These are phyloP conservation scores for Glonium stellatum DNA, from an alignment of 495 filamentous ascomycete species.

Conservation along the genomic window DNA sequence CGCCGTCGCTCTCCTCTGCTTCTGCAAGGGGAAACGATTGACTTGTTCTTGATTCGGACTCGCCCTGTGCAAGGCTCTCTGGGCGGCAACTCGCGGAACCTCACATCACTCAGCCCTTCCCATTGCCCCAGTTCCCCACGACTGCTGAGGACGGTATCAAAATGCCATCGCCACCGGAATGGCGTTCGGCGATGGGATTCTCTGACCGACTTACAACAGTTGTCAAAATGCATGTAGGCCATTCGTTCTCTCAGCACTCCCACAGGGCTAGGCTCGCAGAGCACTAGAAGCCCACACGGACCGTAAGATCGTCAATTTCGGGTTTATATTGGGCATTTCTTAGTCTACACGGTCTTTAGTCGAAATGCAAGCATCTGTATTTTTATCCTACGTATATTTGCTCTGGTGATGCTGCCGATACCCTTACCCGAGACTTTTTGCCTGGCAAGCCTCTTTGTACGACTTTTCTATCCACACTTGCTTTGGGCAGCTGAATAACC, in stretches of 20 bases:
- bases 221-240: slow-evolving; percentile 38
- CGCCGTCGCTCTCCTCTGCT: background rate
- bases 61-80: background rate
- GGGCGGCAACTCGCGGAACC: slow-evolving; percentile 1
- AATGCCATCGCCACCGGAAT: slow-evolving; percentile 20
- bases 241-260: background rate
- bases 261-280: background rate
- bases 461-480: background rate
- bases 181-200: slow-evolving; percentile 44
- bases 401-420: background rate
- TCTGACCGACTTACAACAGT: slow-evolving; percentile 46
- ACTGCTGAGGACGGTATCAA: background rate
- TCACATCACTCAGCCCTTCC: background rate
- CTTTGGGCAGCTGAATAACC: background rate
- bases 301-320: background rate
- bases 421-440: no score
- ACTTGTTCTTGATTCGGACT: background rate
- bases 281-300: background rate
- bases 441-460: no score
- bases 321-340: background rate
- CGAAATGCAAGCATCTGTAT: background rate
- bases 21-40: slow-evolving; percentile 1
- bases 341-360: background rate
- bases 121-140: background rate
- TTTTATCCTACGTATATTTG: slow-evolving; percentile 8